These are phyloP conservation scores for Peronospora belbahrii DNA, from an alignment of 352 stramenopile species.

Conservation along the genomic window DNA sequence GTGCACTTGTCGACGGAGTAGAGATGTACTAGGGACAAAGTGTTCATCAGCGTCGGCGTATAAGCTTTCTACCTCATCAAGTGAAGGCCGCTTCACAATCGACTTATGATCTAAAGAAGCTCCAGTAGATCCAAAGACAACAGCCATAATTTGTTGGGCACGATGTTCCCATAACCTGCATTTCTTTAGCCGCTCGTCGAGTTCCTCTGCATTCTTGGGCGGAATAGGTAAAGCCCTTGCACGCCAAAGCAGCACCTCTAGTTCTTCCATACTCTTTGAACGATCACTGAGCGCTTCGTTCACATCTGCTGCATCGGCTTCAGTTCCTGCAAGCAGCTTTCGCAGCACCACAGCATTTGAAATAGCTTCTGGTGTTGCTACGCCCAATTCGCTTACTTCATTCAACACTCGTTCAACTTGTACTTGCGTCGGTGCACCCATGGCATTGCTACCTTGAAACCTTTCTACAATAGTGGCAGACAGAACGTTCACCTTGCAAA, in stretches of 20 bases:
- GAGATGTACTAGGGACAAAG: conserved; percentile 54
- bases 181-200: conserved; percentile 44
- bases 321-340: conserved; percentile 25
- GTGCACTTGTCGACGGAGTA: conserved; percentile 57
- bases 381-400: conserved; percentile 21
- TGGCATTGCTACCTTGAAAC: conserved; percentile 5
- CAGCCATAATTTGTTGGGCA: conserved; percentile 38
- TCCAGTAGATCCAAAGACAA: conserved; percentile 2
- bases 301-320: conserved; percentile 23
- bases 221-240: conserved; percentile 32
- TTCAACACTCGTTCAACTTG: conserved; percentile 27
- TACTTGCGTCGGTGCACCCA: conserved; percentile 16
- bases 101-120: conserved; percentile 7
- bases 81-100: conserved; percentile 20
- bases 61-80: conserved; percentile 47
- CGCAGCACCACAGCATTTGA: conserved; percentile 36
- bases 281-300: conserved; percentile 23
- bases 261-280: conserved; percentile 43
- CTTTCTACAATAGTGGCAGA: conserved; percentile 14
- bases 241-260: conserved; percentile 34
- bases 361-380: conserved; percentile 11
- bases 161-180: conserved; percentile 46
- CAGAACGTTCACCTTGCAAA: conserved; percentile 27
- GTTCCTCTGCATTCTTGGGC: conserved; percentile 30
- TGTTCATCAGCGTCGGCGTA: conserved; percentile 43